Percentiles rank a stretch among this genome's conserved stretches.
Conservation (phyloP, 306 rosid genomes). For the Dalbergia oliveri region DNA sequence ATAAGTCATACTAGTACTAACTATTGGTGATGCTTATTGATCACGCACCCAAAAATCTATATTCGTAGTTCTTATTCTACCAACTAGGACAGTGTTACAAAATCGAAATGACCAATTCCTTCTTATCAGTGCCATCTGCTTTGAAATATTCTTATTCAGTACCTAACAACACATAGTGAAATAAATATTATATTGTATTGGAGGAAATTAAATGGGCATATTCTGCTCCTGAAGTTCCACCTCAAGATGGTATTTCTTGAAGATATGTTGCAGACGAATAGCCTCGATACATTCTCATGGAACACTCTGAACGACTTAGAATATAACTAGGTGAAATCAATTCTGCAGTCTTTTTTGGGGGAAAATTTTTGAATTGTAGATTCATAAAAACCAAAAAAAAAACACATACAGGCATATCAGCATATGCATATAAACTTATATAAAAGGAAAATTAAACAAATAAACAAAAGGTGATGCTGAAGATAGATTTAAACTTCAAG, state of each 20-base stretch:
- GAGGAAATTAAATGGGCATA: neutral
- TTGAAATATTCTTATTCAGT: slow-evolving; percentile 43
- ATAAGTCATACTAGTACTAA: too few relatives aligned
- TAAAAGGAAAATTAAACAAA: too few relatives aligned
- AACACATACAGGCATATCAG: too few relatives aligned
- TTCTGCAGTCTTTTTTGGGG: too few relatives aligned
- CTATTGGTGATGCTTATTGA: too few relatives aligned
- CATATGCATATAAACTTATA: too few relatives aligned
- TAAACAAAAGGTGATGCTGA: too few relatives aligned
- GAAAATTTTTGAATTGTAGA: too few relatives aligned
- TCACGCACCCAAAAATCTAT: neutral
- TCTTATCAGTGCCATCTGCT: slow-evolving; percentile 14
- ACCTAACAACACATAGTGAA: neutral
- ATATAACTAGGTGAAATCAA: neutral
- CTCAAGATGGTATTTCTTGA: slow-evolving; percentile 3
- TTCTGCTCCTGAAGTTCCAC: slow-evolving; percentile 25
- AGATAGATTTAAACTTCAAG: too few relatives aligned
- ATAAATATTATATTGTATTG: neutral
- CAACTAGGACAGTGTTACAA: neutral
- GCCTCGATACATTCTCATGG: neutral
- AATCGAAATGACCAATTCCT: neutral
- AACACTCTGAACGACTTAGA: neutral
- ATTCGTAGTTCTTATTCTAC: too few relatives aligned
- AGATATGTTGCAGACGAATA: neutral
- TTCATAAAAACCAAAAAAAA: too few relatives aligned